A percentile compares a stretch with the other conserved stretches of the same genome.
These are phyloP conservation scores for Rubia peregrina DNA, from an alignment of 305 asterid genomes.

Conservation along the genomic window DNA sequence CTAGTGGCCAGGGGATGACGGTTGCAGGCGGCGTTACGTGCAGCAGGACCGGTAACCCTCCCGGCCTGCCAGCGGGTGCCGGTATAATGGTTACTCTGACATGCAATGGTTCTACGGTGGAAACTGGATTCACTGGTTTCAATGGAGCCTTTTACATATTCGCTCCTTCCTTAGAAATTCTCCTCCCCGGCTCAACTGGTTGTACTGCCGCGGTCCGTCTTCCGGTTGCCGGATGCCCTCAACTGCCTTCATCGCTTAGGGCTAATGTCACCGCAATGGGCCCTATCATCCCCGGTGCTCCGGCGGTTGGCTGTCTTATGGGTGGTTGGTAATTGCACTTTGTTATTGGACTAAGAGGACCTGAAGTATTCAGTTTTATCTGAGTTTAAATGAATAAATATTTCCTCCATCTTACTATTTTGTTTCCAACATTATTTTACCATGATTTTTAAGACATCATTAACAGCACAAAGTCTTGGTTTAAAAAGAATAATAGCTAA, in stretches of 20 bases:
- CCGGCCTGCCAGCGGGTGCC: neutral
- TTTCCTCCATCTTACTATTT: no score
- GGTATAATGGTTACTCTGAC: neutral
- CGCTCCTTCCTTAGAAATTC: neutral
- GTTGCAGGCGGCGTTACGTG: neutral
- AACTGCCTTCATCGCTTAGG: neutral
- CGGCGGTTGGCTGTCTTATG: neutral
- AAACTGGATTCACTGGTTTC: neutral
- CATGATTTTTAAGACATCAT: no score
- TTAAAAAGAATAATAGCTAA: no score
- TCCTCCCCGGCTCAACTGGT: neutral
- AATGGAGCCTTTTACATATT: neutral
- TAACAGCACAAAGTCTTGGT: no score
- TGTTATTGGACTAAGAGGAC: no score
- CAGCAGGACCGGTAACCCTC: neutral
- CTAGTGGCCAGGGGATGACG: neutral
- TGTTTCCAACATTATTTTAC: no score
- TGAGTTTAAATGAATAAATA: no score
- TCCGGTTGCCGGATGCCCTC: neutral
- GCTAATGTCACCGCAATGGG: neutral
- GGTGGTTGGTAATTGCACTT: neutral
- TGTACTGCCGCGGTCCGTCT: neutral
- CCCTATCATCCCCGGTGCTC: neutral
- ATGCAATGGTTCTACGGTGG: neutral
- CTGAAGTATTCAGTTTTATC: no score